Evolutionary conservation across 2,329 filamentous ascomycete species (phyloP), one percentile per base, ranked within the genome.

Genomic region (Venturiaceae sp.): DNA sequence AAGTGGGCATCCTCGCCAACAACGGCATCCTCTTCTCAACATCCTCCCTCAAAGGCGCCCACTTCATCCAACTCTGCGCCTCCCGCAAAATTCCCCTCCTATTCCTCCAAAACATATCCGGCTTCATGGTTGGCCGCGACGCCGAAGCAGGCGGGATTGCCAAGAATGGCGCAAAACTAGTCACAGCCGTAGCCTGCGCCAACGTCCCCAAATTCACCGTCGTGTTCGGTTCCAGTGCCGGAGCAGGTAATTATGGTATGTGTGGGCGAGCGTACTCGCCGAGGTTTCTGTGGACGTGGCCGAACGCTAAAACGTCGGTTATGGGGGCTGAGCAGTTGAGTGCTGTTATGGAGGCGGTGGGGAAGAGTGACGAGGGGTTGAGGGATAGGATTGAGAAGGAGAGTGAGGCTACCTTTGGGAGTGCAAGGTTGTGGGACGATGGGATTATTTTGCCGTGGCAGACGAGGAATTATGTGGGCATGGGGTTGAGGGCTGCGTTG

Each of bases 191-290:
- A 11, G 90, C 91, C 8, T 96, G 92, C 69, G 92, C 92, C 3
- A 84, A 94, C 64, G 92, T 97, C 44, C 92, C 94, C 64, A 97
- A 99, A 73, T 92, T 97, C 69, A 99, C 94, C 0, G 90, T 99
- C 16, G 89, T 99, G 1, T 86, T 96, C n/a, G 94, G 94, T 26
- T 88, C 88, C 32, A 92, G 87, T 70, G 94, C 94, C 63, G 92
- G 92, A 60, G 92, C 92, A 7, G 94, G 94, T 3, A 99, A 97
- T 73, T 99, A 99, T 70, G 94, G 92, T 66, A 99, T 99, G 94
- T 97, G 83, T 69, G 94, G 94, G 23, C 83, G 94, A 55, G 92
- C 94, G 1, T 99, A 96, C 73, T 84, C 83, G n/a, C 92, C 92
- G 0, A 80, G 91, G 13, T 90, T 97, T 72, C 74, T 97, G 61